A percentile compares a stretch with the other conserved stretches of the same genome.
These are phyloP conservation scores for Xerocomus spinulosus DNA, from an alignment of 768 basidiomycete species.

Conservation along the genomic window DNA sequence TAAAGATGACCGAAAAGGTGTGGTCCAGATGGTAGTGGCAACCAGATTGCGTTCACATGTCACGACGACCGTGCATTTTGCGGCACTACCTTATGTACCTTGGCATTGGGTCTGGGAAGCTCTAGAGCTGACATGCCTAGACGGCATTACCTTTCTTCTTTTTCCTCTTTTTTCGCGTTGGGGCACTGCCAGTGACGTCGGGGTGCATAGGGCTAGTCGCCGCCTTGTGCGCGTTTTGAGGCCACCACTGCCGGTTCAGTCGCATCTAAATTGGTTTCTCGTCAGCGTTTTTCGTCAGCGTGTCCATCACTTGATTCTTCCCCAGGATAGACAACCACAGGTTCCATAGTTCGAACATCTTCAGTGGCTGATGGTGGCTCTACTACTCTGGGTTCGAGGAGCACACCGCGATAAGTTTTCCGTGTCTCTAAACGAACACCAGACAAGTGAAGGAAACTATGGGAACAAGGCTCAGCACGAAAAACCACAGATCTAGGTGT, in stretches of 20 bases:
- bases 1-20: not conserved
- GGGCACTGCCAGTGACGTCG: not conserved
- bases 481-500: slow-evolving; percentile 63
- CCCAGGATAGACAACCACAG: not conserved
- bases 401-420: slow-evolving; percentile 71
- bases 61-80: not conserved
- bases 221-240: not conserved
- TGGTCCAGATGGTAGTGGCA: no score
- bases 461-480: slow-evolving; percentile 46
- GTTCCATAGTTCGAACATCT: not conserved
- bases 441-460: not conserved
- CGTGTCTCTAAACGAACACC: slow-evolving; percentile 56
- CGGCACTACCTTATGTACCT: not conserved
- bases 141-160: slow-evolving; percentile 6
- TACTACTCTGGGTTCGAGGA: slow-evolving; percentile 70
- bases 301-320: not conserved
- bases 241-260: not conserved
- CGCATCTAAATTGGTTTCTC: slow-evolving; percentile 13
- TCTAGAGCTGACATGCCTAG: not conserved
- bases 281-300: slow-evolving; percentile 18
- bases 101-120: not conserved
- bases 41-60: not conserved
- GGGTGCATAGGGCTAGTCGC: not conserved
- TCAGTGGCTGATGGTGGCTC: slow-evolving; percentile 35
- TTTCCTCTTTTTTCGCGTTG: slow-evolving; percentile 23